Evolutionary conservation across 768 basidiomycete genomes (phyloP).

Genomic region (Glaciozyma martinii): DNA sequence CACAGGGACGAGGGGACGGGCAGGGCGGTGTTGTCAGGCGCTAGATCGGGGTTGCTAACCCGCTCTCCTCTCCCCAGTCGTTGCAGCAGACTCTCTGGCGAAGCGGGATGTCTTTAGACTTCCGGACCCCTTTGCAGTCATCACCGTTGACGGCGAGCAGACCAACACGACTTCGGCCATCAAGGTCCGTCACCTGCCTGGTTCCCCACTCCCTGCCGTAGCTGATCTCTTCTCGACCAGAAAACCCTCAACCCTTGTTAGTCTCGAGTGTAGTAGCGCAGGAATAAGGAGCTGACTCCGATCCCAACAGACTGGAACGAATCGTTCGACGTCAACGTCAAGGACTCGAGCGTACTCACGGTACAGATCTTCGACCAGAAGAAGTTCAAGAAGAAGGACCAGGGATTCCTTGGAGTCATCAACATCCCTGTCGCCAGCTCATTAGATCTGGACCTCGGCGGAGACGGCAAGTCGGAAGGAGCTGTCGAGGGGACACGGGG

Average conservation of each 20-base stretch:
- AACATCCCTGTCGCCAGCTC: conserved; percentile 86
- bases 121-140: conserved; percentile 95
- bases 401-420: conserved; percentile 95
- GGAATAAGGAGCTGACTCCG: background rate
- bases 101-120: conserved; percentile 94
- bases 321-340: conserved; percentile 92
- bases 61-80: conserved; percentile 36
- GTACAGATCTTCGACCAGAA: conserved; percentile 99
- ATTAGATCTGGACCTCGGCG: conserved; percentile 80
- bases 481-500: background rate
- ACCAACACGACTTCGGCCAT: conserved; percentile 95
- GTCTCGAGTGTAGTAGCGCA: background rate
- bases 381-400: conserved; percentile 97
- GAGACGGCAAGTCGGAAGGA: conserved; percentile 63
- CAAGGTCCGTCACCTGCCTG: conserved; percentile 44
- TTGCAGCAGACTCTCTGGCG: conserved; percentile 85
- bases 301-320: conserved; percentile 77
- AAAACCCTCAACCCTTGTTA: conserved; percentile 33
- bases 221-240: background rate
- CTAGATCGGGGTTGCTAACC: background rate
- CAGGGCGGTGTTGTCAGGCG: background rate
- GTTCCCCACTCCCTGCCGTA: conserved; percentile 42
- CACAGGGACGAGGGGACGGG: background rate
- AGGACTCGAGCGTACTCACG: conserved; percentile 93
- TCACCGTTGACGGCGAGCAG: conserved; percentile 96